Evolutionary conservation across 371 early-diverging fungal genomes (phyloP).

Genomic region (Lichtheimia corymbifera): DNA sequence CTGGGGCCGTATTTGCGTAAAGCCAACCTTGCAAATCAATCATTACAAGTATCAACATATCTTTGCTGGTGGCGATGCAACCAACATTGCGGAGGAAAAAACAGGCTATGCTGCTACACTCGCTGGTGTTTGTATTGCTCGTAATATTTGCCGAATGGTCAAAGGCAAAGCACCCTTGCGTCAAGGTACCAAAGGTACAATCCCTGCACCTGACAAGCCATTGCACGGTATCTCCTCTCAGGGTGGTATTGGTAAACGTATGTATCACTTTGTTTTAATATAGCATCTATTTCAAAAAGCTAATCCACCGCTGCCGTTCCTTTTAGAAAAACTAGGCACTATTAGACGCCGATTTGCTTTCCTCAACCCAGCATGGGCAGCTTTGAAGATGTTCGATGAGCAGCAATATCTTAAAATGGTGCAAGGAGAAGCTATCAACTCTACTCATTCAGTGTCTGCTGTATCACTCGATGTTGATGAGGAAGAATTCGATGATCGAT

Average conservation of each 20-base stretch:
- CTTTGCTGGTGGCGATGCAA: conserved; percentile 72
- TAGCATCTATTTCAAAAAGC: neutral
- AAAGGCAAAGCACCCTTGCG: conserved; percentile 43
- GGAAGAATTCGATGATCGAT: neutral
- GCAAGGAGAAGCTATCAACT: conserved; percentile 21
- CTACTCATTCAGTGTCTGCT: neutral
- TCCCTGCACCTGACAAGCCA: conserved; percentile 36
- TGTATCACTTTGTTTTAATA: conserved; percentile 5
- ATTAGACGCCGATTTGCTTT: conserved; percentile 29
- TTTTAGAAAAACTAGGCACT: conserved; percentile 21
- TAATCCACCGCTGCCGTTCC: no score
- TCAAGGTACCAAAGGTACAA: conserved; percentile 44
- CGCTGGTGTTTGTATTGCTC: conserved; percentile 51
- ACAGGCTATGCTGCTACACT: conserved; percentile 63
- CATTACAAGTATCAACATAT: conserved; percentile 60
- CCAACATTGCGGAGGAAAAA: conserved; percentile 62
- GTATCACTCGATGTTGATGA: neutral
- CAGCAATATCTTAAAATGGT: conserved; percentile 28
- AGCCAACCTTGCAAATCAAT: conserved; percentile 62
- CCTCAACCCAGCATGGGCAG: conserved; percentile 33
- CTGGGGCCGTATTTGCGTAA: conserved; percentile 51
- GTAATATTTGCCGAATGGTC: conserved; percentile 49
- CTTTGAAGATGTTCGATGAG: conserved; percentile 35
- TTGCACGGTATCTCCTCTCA: conserved; percentile 42
- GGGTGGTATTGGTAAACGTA: conserved; percentile 51